Percentiles rank a stretch among this genome's conserved stretches.
phyloP scores from a whole-genome alignment of 306 rosid genomes.

The Canavalia gladiata region DNA sequence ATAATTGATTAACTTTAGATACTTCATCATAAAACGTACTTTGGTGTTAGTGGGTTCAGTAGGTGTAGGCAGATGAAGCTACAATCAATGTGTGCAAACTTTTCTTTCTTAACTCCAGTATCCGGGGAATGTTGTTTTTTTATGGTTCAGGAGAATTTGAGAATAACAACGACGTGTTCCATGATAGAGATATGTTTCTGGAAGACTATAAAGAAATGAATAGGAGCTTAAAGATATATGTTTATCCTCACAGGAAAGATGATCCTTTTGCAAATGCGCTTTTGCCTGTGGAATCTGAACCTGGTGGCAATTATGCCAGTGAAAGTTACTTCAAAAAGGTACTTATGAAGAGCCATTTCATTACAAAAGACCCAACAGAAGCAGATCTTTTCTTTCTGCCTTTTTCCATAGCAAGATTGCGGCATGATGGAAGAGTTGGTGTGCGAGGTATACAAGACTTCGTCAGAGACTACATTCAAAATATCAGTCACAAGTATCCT shows the following conservation, averaged over 20 bases:
- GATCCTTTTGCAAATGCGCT: conserved; percentile 82
- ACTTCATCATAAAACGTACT: conserved; percentile 10
- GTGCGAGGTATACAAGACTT: conserved; percentile 75
- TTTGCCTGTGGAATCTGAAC: conserved; percentile 67
- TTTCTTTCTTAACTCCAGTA: conserved; percentile 30
- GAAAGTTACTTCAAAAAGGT: conserved; percentile 84
- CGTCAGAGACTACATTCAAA: conserved; percentile 65
- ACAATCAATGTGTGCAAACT: conserved; percentile 13
- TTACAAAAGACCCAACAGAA: conserved; percentile 63
- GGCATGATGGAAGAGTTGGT: conserved; percentile 75
- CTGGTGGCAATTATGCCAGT: conserved; percentile 89
- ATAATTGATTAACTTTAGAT: conserved; percentile 1
- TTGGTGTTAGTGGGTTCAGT: conserved; percentile 29
- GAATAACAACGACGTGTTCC: conserved; percentile 64
- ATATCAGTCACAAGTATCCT: conserved; percentile 64
- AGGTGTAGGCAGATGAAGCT: conserved; percentile 35
- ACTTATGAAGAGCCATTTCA: conserved; percentile 72
- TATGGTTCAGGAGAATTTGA: conserved; percentile 60
- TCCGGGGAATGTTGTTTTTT: conserved; percentile 30
- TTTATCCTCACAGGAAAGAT: conserved; percentile 75
- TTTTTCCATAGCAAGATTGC: conserved; percentile 81
- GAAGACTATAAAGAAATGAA: conserved; percentile 86
- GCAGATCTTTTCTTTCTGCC: conserved; percentile 90
- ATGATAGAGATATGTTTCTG: conserved; percentile 66
- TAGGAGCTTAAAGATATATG: conserved; percentile 80